phyloP scores from a whole-genome alignment of 371 early-diverging fungal species.

The Lichtheimia ornata region DNA sequence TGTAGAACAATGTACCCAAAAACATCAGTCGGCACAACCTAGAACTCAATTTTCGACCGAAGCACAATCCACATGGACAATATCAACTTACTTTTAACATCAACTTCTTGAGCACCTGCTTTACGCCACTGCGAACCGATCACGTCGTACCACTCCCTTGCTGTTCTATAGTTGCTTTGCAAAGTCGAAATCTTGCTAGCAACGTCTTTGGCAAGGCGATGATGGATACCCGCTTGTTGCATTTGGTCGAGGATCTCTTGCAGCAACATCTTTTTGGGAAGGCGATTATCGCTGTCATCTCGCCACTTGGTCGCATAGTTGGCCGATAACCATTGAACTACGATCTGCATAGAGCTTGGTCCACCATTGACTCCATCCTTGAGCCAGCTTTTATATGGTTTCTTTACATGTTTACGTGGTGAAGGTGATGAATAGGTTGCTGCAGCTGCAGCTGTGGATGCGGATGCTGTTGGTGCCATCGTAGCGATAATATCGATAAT shows the following conservation, averaged over 20 bases:
- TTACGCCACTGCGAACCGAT: conserved; percentile 38
- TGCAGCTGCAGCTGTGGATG: conserved; percentile 2
- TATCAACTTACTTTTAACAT: conserved; percentile 11
- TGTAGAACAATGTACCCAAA: conserved; percentile 1
- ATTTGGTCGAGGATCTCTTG: conserved; percentile 47
- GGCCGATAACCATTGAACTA: conserved; percentile 47
- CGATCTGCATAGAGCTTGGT: conserved; percentile 47
- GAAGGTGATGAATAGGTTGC: not conserved
- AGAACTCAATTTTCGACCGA: conserved; percentile 7
- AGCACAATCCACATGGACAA: conserved; percentile 1
- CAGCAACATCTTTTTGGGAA: conserved; percentile 48
- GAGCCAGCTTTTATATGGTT: conserved; percentile 52
- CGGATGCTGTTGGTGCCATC: not conserved
- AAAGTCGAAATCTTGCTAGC: conserved; percentile 50
- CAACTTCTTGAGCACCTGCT: conserved; percentile 38
- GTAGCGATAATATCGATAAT: not conserved
- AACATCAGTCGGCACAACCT: conserved; percentile 5
- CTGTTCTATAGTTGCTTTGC: conserved; percentile 47
- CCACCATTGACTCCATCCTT: conserved; percentile 53
- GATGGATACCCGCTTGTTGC: conserved; percentile 46
- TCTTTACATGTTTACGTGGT: conserved; percentile 18
- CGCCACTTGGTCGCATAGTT: conserved; percentile 51
- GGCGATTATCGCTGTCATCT: conserved; percentile 40
- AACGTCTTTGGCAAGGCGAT: conserved; percentile 51
- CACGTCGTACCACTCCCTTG: conserved; percentile 50